Conservation (phyloP, 2,329 filamentous ascomycete genomes). For the Endocalyx cinctus region DNA sequence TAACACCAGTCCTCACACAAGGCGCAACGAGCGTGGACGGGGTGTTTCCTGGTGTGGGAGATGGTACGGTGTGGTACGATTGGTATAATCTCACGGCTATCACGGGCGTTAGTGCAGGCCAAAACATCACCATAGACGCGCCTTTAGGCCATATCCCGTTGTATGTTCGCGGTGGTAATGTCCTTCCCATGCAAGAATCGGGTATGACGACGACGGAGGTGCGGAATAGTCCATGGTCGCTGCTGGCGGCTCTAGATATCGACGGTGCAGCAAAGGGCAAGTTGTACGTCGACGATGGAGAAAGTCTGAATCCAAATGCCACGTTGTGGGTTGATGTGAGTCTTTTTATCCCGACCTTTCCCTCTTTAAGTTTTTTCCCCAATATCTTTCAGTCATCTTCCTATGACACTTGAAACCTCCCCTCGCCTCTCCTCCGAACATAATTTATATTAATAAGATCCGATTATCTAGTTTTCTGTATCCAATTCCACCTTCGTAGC, state of each 20-base stretch:
- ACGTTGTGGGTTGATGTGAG: constrained; percentile 49
- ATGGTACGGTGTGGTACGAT: constrained; percentile 67
- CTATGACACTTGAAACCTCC: no score
- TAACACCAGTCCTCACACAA: constrained; percentile 63
- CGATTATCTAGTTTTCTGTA: constrained; percentile 34
- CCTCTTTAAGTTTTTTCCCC: no score
- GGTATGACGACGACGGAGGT: constrained; percentile 62
- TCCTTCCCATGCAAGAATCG: constrained; percentile 65
- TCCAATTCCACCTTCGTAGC: constrained; percentile 41
- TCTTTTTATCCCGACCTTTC: constrained; percentile 7
- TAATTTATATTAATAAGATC: constrained; percentile 3
- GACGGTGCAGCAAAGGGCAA: constrained; percentile 53
- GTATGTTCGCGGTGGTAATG: constrained; percentile 61
- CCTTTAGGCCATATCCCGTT: constrained; percentile 66
- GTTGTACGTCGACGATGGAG: constrained; percentile 73
- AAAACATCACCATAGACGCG: constrained; percentile 37
- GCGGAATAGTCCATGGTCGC: constrained; percentile 60
- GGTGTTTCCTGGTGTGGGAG: constrained; percentile 62
- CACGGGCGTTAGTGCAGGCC: constrained; percentile 24
- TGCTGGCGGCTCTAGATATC: constrained; percentile 57
- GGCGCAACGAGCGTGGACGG: constrained; percentile 58
- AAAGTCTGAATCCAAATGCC: constrained; percentile 53
- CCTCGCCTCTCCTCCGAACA: neutral
- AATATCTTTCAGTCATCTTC: neutral
- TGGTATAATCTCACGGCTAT: constrained; percentile 67